Conservation (phyloP, 2,329 filamentous ascomycete genomes). For the Ascocoryne sarcoides region DNA sequence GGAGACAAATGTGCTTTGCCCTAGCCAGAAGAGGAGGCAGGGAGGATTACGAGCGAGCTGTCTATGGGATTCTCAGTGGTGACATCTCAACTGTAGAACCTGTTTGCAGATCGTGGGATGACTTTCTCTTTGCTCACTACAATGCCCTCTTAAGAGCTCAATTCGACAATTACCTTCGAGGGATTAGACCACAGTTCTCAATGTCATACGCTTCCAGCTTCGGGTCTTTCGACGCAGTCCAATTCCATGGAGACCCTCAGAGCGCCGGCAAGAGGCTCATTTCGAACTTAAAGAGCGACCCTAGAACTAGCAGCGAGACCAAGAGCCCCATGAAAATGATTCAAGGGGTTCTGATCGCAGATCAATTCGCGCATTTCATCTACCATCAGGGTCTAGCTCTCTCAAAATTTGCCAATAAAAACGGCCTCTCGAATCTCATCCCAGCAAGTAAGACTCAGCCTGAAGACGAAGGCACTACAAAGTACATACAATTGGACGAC, state of each 20-base stretch:
- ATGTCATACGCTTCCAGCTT: slow-evolving; percentile 47
- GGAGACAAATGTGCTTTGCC: slow-evolving; percentile 70
- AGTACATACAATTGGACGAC: slow-evolving; percentile 47
- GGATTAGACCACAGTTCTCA: slow-evolving; percentile 43
- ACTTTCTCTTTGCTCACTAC: slow-evolving; percentile 78
- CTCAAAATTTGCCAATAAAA: slow-evolving; percentile 38
- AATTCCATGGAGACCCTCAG: slow-evolving; percentile 49
- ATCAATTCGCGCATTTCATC: slow-evolving; percentile 48
- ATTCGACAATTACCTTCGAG: slow-evolving; percentile 63
- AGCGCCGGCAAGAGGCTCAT: slow-evolving; percentile 51
- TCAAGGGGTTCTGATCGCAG: slow-evolving; percentile 65
- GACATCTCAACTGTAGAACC: slow-evolving; percentile 70
- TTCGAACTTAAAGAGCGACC: slow-evolving; percentile 47
- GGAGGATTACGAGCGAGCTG: slow-evolving; percentile 75
- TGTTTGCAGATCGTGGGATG: slow-evolving; percentile 74
- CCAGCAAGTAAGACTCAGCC: slow-evolving; percentile 31
- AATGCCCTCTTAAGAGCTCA: slow-evolving; percentile 75
- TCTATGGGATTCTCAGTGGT: slow-evolving; percentile 84
- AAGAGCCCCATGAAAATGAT: slow-evolving; percentile 62
- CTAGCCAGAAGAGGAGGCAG: slow-evolving; percentile 59
- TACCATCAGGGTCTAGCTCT: slow-evolving; percentile 49
- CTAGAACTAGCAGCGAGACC: slow-evolving; percentile 48
- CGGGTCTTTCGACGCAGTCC: slow-evolving; percentile 54
- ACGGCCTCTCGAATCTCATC: slow-evolving; percentile 35
- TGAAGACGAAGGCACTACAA: slow-evolving; percentile 32